Conservation (phyloP, 2,329 filamentous ascomycete genomes). For the Fusarium sp. region DNA sequence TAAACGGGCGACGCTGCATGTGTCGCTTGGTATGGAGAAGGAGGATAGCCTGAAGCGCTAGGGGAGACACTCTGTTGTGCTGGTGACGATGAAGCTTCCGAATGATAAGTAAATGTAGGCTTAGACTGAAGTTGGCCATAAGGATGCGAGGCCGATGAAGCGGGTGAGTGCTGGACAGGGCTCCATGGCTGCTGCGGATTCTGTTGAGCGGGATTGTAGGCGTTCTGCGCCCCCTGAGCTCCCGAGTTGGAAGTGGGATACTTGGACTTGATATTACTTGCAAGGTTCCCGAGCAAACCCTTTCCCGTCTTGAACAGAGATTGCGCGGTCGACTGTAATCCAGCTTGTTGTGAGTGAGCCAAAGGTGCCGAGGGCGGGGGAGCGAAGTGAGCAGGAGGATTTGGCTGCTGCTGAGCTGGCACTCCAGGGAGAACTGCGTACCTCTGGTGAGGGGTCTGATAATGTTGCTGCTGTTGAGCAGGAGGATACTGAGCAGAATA, state of each 20-base stretch:
- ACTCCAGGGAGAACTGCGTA: conserved; percentile 11
- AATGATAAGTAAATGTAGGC: neutral
- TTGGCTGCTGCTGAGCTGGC: conserved; percentile 10
- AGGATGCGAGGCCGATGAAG: neutral
- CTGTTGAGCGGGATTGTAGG: conserved; percentile 6
- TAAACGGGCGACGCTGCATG: neutral
- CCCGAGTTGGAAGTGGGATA: conserved; percentile 9
- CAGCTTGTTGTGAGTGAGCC: neutral
- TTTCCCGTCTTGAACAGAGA: conserved; percentile 25
- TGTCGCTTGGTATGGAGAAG: conserved; percentile 9
- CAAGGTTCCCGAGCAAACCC: conserved; percentile 17
- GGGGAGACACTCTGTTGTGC: conserved; percentile 9
- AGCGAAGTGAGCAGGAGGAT: conserved; percentile 17
- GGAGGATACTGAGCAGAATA: neutral
- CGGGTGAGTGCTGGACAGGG: neutral
- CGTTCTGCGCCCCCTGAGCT: conserved; percentile 5
- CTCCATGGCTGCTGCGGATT: conserved; percentile 8
- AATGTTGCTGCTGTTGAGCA: neutral
- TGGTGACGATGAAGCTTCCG: neutral
- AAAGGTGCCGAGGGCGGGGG: conserved; percentile 2
- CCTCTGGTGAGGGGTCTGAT: conserved; percentile 16
- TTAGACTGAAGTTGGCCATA: neutral
- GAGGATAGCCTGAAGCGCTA: neutral
- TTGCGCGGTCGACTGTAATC: conserved; percentile 12
- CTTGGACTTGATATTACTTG: conserved; percentile 31